Percentiles rank a stretch among this genome's conserved stretches.
Evolutionary conservation across 2,329 filamentous ascomycete genomes (phyloP).

Genomic region (Colletotrichum tropicale): DNA sequence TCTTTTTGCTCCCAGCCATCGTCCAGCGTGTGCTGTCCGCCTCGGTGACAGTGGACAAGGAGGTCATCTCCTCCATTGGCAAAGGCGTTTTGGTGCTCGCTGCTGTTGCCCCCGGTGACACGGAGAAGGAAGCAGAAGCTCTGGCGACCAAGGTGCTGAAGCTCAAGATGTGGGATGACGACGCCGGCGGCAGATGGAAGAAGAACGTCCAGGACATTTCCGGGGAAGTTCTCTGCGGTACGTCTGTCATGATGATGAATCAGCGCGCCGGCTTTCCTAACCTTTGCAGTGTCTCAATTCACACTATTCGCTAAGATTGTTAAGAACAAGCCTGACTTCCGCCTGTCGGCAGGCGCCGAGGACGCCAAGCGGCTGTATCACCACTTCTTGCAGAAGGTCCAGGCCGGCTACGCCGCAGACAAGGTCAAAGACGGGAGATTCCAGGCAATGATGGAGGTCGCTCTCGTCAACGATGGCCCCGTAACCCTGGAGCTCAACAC

Average conservation of each 20-base stretch:
- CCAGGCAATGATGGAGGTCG: constrained; percentile 98
- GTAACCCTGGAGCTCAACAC: constrained; percentile 3
- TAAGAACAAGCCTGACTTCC: constrained; percentile 95
- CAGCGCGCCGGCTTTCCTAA: background rate
- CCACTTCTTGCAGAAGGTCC: constrained; percentile 79
- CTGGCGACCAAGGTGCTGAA: constrained; percentile 88
- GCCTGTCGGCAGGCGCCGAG: constrained; percentile 79
- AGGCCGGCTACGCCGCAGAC: constrained; percentile 71
- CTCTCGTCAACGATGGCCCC: constrained; percentile 84
- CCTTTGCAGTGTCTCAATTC: constrained; percentile 84
- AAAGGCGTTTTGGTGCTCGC: constrained; percentile 91
- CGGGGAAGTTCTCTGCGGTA: constrained; percentile 95
- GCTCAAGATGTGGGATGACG: constrained; percentile 90
- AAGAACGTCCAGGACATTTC: constrained; percentile 84
- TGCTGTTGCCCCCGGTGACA: constrained; percentile 89
- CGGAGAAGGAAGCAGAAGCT: constrained; percentile 82
- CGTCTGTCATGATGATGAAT: constrained; percentile 26
- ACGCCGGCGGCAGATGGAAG: constrained; percentile 83
- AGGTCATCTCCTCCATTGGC: constrained; percentile 89
- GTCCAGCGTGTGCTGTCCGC: constrained; percentile 93
- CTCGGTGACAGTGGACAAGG: constrained; percentile 91
- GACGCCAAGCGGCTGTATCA: constrained; percentile 84
- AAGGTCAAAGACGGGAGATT: constrained; percentile 95
- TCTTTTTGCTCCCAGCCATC: constrained; percentile 69
- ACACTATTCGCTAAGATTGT: constrained; percentile 92